Base-by-base conservation (phyloP, 202 grass and related monocot genomes). In the Bolboschoenoplectus hybrid region DNA sequence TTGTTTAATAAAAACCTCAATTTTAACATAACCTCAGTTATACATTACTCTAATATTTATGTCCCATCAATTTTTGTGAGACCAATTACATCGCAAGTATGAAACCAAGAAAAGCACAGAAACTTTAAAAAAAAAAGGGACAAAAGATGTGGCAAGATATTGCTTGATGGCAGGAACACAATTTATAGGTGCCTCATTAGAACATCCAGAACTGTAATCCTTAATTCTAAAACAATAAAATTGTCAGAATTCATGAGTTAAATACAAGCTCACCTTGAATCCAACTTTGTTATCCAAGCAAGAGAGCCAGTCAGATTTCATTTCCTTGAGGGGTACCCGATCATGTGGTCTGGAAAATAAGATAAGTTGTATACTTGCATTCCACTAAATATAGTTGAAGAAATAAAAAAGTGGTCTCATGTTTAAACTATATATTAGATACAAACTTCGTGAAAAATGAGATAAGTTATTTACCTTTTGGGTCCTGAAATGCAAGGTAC, bases 261-360 rank as follows among this genome's bases (percentile, higher is more conserved):
- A 50, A 43, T 6, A 34, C 20, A 35, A 82, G 36, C 56, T 74
- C 89, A 99, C 97, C 93, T 99, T 99, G 62, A 99, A 99, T 14
- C 97, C 97, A 79, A 99, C 97, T 86, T 99, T 78, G 1, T 60
- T 99, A 88, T 99, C 93, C 67, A 99, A 88, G 89, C 97, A 99
- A 82, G 91, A 94, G 46, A 81, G 89, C 97, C 97, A 99, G 83
- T 99, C 97, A 16, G 82, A 86, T 62, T 99, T 94, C 97, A 99
- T 99, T 85, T 91, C 91, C 89, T 96, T 99, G 63, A 99, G 89
- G 60, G 89, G 91, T 58, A 99, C 97, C 38, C 97, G 92, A 82
- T 99, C 97, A 89, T 99, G 97, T 62, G 97, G 97, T 86, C 97
- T 99, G 85, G 76, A 43, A 63, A 82, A 45, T 53, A 60, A 52